Percentiles rank a stretch among this genome's conserved stretches.
phyloP scores from a whole-genome alignment of 805 yeast species.

The Sugiyamaella marilandica region DNA sequence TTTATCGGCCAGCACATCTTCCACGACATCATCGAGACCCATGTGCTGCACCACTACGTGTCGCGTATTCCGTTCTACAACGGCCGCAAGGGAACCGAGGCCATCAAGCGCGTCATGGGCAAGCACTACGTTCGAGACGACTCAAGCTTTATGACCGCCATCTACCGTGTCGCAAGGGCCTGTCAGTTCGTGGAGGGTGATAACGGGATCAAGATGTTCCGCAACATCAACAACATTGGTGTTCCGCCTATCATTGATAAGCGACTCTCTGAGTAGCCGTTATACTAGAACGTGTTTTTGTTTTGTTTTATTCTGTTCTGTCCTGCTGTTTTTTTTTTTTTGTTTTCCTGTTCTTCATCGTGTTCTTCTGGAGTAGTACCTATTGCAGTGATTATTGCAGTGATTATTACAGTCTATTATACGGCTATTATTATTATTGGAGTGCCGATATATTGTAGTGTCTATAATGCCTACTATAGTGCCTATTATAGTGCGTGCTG shows the following conservation, averaged over 20 bases:
- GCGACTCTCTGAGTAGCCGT: slow-evolving; percentile 7
- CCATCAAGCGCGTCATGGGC: slow-evolving; percentile 81
- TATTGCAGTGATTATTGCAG: too few relatives aligned
- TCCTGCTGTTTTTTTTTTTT: not conserved
- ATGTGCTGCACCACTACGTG: slow-evolving; percentile 79
- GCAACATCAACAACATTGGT: slow-evolving; percentile 66
- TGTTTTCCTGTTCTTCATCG: slow-evolving; percentile 1
- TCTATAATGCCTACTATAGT: not conserved
- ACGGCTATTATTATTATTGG: too few relatives aligned
- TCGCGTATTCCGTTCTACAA: slow-evolving; percentile 85
- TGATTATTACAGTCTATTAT: not conserved
- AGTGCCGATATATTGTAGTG: not conserved
- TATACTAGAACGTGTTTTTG: slow-evolving; percentile 7
- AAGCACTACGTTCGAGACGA: slow-evolving; percentile 61
- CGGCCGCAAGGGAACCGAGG: slow-evolving; percentile 67
- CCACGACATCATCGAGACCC: slow-evolving; percentile 90
- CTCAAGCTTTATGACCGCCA: slow-evolving; percentile 67
- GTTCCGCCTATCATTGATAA: slow-evolving; percentile 10
- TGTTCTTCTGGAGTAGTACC: not conserved
- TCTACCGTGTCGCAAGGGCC: slow-evolving; percentile 52
- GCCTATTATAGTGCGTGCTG: not conserved
- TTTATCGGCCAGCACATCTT: slow-evolving; percentile 71
- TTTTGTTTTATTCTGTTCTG: not conserved
- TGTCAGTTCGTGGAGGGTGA: slow-evolving; percentile 72
- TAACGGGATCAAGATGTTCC: slow-evolving; percentile 64